These are phyloP conservation scores for Yamadazyma atlantica DNA, from an alignment of 1,139 yeast genomes.

Conservation along the genomic window DNA sequence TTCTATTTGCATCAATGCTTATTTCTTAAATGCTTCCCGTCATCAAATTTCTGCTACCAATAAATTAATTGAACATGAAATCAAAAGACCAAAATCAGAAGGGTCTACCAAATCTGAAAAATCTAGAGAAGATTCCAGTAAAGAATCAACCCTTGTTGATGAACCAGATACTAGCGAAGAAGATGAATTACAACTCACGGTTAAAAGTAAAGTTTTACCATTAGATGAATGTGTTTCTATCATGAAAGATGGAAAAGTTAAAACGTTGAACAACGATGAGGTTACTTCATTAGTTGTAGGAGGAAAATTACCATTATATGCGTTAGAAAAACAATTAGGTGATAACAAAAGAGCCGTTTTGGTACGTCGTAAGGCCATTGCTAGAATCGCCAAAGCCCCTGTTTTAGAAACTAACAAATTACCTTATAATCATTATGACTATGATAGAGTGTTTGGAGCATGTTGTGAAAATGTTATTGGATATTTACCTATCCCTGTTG, in stretches of 20 bases:
- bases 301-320: constrained; percentile 88
- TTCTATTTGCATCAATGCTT: constrained; percentile 79
- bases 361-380: constrained; percentile 89
- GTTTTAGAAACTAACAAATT: constrained; percentile 67
- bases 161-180: constrained; percentile 13
- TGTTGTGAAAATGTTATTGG: constrained; percentile 99
- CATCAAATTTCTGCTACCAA: constrained; percentile 48
- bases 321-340: constrained; percentile 85
- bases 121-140: not conserved
- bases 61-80: constrained; percentile 43
- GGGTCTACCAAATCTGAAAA: constrained; percentile 1
- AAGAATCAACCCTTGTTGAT: constrained; percentile 6
- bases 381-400: constrained; percentile 80
- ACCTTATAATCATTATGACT: constrained; percentile 84
- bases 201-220: constrained; percentile 28
- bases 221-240: constrained; percentile 63
- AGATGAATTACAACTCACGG: constrained; percentile 26
- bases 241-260: constrained; percentile 72
- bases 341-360: constrained; percentile 90
- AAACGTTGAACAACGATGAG: constrained; percentile 68
- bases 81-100: constrained; percentile 26
- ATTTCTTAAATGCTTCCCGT: constrained; percentile 76
- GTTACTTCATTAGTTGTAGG: constrained; percentile 66
- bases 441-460: constrained; percentile 95
- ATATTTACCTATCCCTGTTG: constrained; percentile 92